phyloP scores from a whole-genome alignment of 495 filamentous ascomycete genomes.

The Aspergillus olivimuriae region DNA sequence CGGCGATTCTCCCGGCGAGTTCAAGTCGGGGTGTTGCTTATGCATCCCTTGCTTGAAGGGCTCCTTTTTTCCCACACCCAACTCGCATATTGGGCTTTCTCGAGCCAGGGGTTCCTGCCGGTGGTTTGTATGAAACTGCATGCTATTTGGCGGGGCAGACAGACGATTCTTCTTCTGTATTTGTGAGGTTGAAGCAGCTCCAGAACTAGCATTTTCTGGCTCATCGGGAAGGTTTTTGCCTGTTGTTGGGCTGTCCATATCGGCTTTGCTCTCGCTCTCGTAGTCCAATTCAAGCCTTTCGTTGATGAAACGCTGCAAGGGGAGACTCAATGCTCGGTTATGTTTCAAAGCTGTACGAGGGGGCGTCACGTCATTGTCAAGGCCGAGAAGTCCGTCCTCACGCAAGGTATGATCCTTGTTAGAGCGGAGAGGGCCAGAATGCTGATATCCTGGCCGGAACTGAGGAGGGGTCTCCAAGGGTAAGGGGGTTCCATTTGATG shows the following conservation, averaged over 20 bases:
- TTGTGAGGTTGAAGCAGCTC: background rate
- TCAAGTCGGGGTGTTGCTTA: conserved; percentile 10
- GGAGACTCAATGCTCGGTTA: conserved; percentile 33
- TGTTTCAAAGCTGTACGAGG: conserved; percentile 20
- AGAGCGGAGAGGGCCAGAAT: conserved; percentile 11
- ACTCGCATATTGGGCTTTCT: background rate
- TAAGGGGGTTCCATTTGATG: conserved; percentile 23
- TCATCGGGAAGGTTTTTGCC: conserved; percentile 4
- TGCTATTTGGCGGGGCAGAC: conserved; percentile 7
- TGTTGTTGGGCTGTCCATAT: conserved; percentile 4
- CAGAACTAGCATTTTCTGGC: background rate
- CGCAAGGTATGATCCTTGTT: conserved; percentile 27
- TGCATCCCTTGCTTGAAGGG: conserved; percentile 3
- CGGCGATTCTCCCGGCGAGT: conserved; percentile 11
- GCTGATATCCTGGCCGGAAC: conserved; percentile 13
- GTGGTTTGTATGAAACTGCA: background rate
- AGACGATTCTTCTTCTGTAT: background rate
- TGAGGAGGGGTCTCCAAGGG: conserved; percentile 24
- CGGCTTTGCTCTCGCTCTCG: conserved; percentile 10
- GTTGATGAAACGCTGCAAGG: conserved; percentile 41
- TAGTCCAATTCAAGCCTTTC: conserved; percentile 32
- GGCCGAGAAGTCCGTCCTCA: conserved; percentile 26
- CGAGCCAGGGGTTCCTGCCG: background rate
- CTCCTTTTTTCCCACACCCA: background rate
- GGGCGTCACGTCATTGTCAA: conserved; percentile 24